Evolutionary conservation across 345 rosid species (phyloP).

Genomic region (Geranium brycei): DNA sequence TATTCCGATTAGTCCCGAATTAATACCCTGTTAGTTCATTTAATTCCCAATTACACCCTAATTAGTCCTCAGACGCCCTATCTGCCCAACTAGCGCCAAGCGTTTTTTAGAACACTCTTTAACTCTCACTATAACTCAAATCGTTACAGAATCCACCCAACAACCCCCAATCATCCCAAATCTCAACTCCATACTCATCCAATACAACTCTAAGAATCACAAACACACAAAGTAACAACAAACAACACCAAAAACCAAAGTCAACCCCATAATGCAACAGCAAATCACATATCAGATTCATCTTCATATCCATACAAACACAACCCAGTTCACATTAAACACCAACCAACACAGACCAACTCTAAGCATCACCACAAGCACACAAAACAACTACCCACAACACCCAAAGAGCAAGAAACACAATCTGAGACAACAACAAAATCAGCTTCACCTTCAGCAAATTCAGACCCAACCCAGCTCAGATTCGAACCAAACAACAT

Average conservation of each 20-base stretch:
- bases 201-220: not conserved
- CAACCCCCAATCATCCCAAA: not conserved
- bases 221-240: not conserved
- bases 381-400: not conserved
- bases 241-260: not conserved
- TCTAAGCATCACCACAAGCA: not conserved
- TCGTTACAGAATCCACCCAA: not conserved
- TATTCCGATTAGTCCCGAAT: no score
- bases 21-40: no score
- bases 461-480: not conserved
- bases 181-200: not conserved
- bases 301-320: no score
- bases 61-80: no score
- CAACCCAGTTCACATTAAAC: not conserved
- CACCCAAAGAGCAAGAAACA: not conserved
- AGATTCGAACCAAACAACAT: not conserved
- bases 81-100: no score
- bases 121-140: no score
- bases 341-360: not conserved
- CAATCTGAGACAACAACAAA: not conserved
- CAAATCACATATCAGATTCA: not conserved
- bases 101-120: no score
- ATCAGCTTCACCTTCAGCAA: not conserved
- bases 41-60: no score
- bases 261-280: not conserved